Conservation (phyloP, 305 asterid species). For the Fraxinus angustifolia region DNA sequence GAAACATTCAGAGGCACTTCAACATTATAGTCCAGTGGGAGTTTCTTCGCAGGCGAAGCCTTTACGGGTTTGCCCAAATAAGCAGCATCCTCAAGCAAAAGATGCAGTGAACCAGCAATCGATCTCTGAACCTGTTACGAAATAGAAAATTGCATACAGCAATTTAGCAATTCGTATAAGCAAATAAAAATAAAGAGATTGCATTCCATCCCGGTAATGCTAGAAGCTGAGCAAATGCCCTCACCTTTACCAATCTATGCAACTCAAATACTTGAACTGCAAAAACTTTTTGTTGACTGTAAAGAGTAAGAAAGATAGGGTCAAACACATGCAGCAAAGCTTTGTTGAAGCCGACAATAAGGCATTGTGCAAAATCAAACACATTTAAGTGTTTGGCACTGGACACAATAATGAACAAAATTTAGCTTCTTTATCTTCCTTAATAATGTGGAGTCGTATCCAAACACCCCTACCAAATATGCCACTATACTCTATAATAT, state of each 20-base stretch:
- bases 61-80: constrained; percentile 40
- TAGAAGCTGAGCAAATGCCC: not conserved
- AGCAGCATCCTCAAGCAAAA: constrained; percentile 46
- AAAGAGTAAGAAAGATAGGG: constrained; percentile 14
- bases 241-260: constrained; percentile 83
- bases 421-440: not conserved
- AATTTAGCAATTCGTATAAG: not conserved
- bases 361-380: not conserved
- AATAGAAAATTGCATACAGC: not conserved
- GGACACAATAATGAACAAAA: not conserved
- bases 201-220: not conserved
- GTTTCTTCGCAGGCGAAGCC: constrained; percentile 38
- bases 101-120: constrained; percentile 62
- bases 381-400: not conserved
- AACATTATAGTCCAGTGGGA: constrained; percentile 35
- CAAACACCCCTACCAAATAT: not conserved
- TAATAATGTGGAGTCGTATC: not conserved
- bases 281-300: constrained; percentile 85
- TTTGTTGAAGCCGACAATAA: not conserved
- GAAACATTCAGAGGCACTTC: constrained; percentile 34
- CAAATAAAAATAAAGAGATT: not conserved
- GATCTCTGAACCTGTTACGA: constrained; percentile 63
- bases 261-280: constrained; percentile 92
- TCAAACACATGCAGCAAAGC: constrained; percentile 18
- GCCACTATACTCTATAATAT: not conserved